Conservation (phyloP, 345 rosid genomes). For the Triadica sebifera region DNA sequence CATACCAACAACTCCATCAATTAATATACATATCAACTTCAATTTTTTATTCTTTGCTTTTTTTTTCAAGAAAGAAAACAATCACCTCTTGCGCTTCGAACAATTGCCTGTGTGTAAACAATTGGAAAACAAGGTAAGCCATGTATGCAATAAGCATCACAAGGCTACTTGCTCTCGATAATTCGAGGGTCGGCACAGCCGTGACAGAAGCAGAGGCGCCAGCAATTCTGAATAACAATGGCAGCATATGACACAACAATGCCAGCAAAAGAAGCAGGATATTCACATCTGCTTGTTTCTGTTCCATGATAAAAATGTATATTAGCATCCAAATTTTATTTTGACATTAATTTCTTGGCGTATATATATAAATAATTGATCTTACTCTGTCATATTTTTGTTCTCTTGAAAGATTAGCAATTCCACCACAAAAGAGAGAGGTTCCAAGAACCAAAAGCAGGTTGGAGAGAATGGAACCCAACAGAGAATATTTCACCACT, state of each 20-base stretch:
- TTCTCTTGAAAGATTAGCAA: constrained; percentile 57
- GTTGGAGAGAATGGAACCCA: constrained; percentile 87
- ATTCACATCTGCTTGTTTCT: constrained; percentile 93
- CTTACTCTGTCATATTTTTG: constrained; percentile 84
- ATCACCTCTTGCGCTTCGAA: constrained; percentile 59
- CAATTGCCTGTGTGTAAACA: constrained; percentile 66
- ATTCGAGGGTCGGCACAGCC: constrained; percentile 41
- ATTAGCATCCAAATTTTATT: too few relatives aligned
- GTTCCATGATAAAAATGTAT: constrained; percentile 10
- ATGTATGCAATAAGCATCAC: constrained; percentile 75
- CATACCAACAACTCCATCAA: too few relatives aligned
- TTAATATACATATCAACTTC: too few relatives aligned
- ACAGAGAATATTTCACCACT: constrained; percentile 78
- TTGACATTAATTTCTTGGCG: too few relatives aligned
- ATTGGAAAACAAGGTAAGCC: constrained; percentile 75
- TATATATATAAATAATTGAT: neutral
- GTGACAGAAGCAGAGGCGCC: constrained; percentile 33
- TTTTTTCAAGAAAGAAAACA: neutral
- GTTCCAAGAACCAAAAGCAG: constrained; percentile 91
- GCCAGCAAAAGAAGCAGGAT: constrained; percentile 61
- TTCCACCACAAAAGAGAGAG: constrained; percentile 87
- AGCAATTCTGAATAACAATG: constrained; percentile 51
- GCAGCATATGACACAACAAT: constrained; percentile 70
- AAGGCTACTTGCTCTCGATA: constrained; percentile 82
- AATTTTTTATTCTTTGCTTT: too few relatives aligned